Conservation (phyloP, 1,284 basidiomycete genomes). For the Bjerkandera adusta region DNA sequence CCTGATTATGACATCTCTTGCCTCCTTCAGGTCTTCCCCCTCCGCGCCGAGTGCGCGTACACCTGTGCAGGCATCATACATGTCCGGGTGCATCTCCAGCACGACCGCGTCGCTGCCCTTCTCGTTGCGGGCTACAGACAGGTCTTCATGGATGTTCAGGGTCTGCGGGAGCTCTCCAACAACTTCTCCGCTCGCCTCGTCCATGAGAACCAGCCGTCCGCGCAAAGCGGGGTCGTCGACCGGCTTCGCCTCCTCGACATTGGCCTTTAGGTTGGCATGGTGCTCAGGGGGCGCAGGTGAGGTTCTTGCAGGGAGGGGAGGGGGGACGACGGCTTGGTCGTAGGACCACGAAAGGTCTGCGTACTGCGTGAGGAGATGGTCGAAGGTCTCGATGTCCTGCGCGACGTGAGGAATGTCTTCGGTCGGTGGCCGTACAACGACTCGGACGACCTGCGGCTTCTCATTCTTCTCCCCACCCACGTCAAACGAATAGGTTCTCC, state of each 20-base stretch:
- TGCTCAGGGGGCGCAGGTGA: not conserved
- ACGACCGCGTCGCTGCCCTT: slow-evolving; percentile 52
- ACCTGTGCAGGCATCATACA: slow-evolving; percentile 32
- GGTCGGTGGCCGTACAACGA: slow-evolving; percentile 39
- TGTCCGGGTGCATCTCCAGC: slow-evolving; percentile 58
- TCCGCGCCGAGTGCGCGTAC: slow-evolving; percentile 23
- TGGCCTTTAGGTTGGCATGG: slow-evolving; percentile 7
- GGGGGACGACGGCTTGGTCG: slow-evolving; percentile 5
- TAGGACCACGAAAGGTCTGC: slow-evolving; percentile 36
- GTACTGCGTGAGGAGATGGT: slow-evolving; percentile 70
- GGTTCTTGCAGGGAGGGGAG: slow-evolving; percentile 8
- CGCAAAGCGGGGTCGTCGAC: slow-evolving; percentile 45
- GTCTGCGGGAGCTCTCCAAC: slow-evolving; percentile 69
- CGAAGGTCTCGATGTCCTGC: slow-evolving; percentile 70
- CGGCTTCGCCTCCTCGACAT: slow-evolving; percentile 15
- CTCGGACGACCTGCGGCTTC: slow-evolving; percentile 29
- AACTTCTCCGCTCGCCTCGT: slow-evolving; percentile 73
- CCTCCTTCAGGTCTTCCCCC: slow-evolving; percentile 38
- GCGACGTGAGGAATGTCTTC: slow-evolving; percentile 34
- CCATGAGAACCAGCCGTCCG: slow-evolving; percentile 71
- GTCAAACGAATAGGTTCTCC: slow-evolving; percentile 45
- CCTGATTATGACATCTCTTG: slow-evolving; percentile 53
- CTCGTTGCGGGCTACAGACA: slow-evolving; percentile 35
- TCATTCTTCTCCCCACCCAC: slow-evolving; percentile 8
- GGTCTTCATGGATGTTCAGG: slow-evolving; percentile 60